A percentile compares a stretch with the other conserved stretches of the same genome.
Evolutionary conservation across 2,329 filamentous ascomycete genomes (phyloP).

Genomic region (Lecanicillium sp.): DNA sequence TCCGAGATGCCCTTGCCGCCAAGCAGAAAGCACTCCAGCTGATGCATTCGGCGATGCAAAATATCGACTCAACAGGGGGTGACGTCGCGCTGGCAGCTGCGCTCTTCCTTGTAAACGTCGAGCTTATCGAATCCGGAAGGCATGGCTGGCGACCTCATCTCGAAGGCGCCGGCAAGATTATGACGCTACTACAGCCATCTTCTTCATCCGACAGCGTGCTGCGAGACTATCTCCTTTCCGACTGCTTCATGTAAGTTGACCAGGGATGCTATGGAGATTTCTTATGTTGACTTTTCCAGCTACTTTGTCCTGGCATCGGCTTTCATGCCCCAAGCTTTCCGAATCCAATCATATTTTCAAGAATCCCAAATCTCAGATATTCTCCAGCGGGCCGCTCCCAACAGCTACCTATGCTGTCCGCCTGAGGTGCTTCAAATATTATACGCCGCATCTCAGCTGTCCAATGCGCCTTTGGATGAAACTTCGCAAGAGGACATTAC

Average conservation of each 20-base stretch:
- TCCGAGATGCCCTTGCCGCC: conserved; percentile 35
- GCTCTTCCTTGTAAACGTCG: conserved; percentile 41
- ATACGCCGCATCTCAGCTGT: conserved; percentile 32
- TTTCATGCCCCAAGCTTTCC: conserved; percentile 27
- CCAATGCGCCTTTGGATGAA: conserved; percentile 18
- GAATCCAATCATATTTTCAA: conserved; percentile 24
- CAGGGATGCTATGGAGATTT: not conserved
- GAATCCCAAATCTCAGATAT: conserved; percentile 27
- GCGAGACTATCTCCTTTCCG: conserved; percentile 37
- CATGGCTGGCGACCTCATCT: conserved; percentile 39
- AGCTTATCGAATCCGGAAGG: conserved; percentile 40
- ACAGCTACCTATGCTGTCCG: conserved; percentile 39
- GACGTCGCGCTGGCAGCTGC: conserved; percentile 37
- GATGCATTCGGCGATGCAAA: conserved; percentile 30
- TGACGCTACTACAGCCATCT: conserved; percentile 28
- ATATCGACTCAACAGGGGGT: conserved; percentile 26
- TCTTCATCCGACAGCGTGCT: conserved; percentile 25
- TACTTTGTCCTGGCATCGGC: conserved; percentile 39
- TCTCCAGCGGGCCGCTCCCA: conserved; percentile 30
- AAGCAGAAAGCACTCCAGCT: conserved; percentile 36
- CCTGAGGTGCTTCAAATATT: conserved; percentile 35
- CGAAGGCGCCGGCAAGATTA: conserved; percentile 35
- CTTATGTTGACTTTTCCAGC: conserved; percentile 15
- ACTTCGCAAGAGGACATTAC: conserved; percentile 20
- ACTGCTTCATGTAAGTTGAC: conserved; percentile 34